These are phyloP conservation scores for Paxillus ammoniavirescens DNA, from an alignment of 768 basidiomycete genomes.

Conservation along the genomic window DNA sequence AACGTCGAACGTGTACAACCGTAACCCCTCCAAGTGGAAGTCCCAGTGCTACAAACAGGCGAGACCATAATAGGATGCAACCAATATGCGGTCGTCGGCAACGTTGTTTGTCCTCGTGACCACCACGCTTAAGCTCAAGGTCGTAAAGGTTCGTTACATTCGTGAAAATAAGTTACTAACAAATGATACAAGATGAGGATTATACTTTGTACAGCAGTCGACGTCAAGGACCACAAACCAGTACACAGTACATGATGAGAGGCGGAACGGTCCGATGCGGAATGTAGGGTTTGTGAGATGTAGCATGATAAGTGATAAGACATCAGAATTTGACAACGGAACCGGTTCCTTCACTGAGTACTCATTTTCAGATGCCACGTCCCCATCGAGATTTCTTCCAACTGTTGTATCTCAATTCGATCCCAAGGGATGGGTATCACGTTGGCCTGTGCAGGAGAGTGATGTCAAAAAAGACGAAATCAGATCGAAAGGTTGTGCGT, in stretches of 20 bases:
- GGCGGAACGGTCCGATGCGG: constrained; percentile 3
- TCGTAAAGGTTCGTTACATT: constrained; percentile 6
- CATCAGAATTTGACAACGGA: background rate
- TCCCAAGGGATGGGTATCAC: constrained; percentile 69
- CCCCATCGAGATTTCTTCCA: constrained; percentile 67
- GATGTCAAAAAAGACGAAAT: constrained; percentile 7
- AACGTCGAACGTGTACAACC: background rate
- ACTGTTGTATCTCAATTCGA: constrained; percentile 64
- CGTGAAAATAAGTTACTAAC: constrained; percentile 22
- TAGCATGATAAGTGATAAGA: constrained; percentile 9
- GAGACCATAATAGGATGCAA: too few species aligned
- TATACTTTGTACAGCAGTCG: constrained; percentile 19
- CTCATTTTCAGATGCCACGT: constrained; percentile 70
- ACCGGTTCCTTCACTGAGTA: constrained; percentile 17
- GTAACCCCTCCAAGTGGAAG: background rate
- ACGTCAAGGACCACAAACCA: constrained; percentile 6
- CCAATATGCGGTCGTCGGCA: too few species aligned
- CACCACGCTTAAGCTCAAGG: background rate
- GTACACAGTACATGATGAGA: constrained; percentile 6
- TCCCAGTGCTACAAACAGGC: background rate
- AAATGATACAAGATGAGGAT: constrained; percentile 17
- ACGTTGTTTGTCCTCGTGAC: too few species aligned
- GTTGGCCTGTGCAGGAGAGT: constrained; percentile 48
- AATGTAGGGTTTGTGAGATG: constrained; percentile 3
- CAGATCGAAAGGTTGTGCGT: constrained; percentile 11